A percentile compares a stretch with the other conserved stretches of the same genome.
These are phyloP conservation scores for Fennellomyces sp. DNA, from an alignment of 371 early-diverging fungal species.

Conservation along the genomic window DNA sequence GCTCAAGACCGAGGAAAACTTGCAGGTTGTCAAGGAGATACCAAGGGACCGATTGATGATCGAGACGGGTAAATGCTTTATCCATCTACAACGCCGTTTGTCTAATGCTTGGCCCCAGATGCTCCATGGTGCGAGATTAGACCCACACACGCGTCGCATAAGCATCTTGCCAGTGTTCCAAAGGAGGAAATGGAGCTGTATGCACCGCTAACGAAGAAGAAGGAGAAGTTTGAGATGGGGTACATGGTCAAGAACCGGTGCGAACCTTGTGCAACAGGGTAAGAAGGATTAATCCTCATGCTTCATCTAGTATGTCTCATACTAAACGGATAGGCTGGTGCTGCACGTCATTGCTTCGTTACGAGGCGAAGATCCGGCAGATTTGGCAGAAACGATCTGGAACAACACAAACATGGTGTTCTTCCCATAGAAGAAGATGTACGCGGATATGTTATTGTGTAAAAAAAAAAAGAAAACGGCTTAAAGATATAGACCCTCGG, in stretches of 20 bases:
- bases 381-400: slow-evolving; percentile 60
- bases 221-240: slow-evolving; percentile 78
- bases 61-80: slow-evolving; percentile 75
- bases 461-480: slow-evolving; percentile 1
- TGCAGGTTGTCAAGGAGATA: slow-evolving; percentile 78
- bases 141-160: slow-evolving; percentile 83
- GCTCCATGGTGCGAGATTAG: slow-evolving; percentile 96
- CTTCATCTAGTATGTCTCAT: too few species aligned
- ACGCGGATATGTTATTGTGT: not conserved
- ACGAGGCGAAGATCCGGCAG: slow-evolving; percentile 47
- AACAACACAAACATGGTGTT: slow-evolving; percentile 64
- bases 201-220: slow-evolving; percentile 59
- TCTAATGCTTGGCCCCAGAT: too few species aligned
- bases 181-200: slow-evolving; percentile 37
- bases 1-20: slow-evolving; percentile 85
- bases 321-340: slow-evolving; percentile 54
- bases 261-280: slow-evolving; percentile 82
- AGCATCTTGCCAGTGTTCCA: slow-evolving; percentile 48
- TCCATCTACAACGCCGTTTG: too few species aligned
- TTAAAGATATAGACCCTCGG: slow-evolving; percentile 94
- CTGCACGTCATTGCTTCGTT: slow-evolving; percentile 60
- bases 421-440: slow-evolving; percentile 26
- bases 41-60: slow-evolving; percentile 87
- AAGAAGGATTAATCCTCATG: slow-evolving; percentile 30
- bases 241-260: slow-evolving; percentile 83